Percentiles rank a stretch among this genome's conserved stretches.
phyloP scores from a whole-genome alignment of 1,284 basidiomycete species.

The Marasmius sp. region DNA sequence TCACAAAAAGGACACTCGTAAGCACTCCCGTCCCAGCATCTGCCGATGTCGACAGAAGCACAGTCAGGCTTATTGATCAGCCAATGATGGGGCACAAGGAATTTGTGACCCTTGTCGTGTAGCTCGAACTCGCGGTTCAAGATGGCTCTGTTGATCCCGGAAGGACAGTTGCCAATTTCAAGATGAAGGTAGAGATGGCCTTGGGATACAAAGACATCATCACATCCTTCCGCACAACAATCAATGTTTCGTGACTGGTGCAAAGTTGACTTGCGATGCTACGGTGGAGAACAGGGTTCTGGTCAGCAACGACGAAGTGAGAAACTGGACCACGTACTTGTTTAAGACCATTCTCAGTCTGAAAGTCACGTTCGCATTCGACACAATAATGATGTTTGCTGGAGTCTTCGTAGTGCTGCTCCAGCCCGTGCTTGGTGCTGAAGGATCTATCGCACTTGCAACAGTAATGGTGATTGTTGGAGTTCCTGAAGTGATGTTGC shows the following conservation, averaged over 20 bases:
- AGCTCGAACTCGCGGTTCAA: slow-evolving; percentile 33
- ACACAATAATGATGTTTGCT: slow-evolving; percentile 47
- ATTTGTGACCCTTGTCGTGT: slow-evolving; percentile 35
- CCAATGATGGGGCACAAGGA: slow-evolving; percentile 33
- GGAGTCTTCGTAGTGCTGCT: slow-evolving; percentile 47
- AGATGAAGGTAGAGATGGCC: slow-evolving; percentile 48
- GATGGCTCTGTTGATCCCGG: slow-evolving; percentile 34
- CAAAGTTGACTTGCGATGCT: slow-evolving; percentile 20
- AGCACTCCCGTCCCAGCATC: slow-evolving; percentile 44
- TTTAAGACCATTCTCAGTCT: slow-evolving; percentile 34
- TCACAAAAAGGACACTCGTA: slow-evolving; percentile 61
- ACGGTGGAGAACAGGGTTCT: slow-evolving; percentile 1
- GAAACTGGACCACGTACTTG: slow-evolving; percentile 18
- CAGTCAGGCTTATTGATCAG: slow-evolving; percentile 7
- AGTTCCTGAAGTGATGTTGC: slow-evolving; percentile 27
- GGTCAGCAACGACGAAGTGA: neutral
- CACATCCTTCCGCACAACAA: slow-evolving; percentile 39
- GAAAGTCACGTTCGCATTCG: slow-evolving; percentile 43
- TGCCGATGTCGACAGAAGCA: slow-evolving; percentile 36
- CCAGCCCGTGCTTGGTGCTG: slow-evolving; percentile 32
- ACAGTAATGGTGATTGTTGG: slow-evolving; percentile 41
- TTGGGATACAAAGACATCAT: slow-evolving; percentile 36
- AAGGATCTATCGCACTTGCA: slow-evolving; percentile 39
- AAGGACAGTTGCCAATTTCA: slow-evolving; percentile 42
- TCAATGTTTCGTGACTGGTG: slow-evolving; percentile 18